A percentile compares a stretch with the other conserved stretches of the same genome.
phyloP scores from a whole-genome alignment of 2,329 filamentous ascomycete species.

The Pestalotiopsis sp. region DNA sequence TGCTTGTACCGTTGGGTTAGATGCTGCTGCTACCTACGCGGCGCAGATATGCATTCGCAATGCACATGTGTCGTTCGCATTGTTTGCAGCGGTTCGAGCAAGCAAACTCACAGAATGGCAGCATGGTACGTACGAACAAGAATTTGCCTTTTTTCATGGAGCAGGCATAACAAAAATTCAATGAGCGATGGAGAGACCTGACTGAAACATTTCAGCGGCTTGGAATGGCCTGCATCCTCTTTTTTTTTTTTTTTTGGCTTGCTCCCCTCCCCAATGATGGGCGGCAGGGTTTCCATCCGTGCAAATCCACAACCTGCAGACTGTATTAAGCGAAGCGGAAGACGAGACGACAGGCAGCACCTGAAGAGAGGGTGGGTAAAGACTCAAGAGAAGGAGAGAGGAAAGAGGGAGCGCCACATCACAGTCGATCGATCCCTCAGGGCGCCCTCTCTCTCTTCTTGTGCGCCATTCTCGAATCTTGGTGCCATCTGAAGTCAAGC shows the following conservation, averaged over 20 bases:
- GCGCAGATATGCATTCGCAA: no score
- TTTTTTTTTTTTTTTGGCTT: no score
- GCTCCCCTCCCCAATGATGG: not conserved
- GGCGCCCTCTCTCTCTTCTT: no score
- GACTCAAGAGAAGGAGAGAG: not conserved
- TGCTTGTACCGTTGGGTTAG: no score
- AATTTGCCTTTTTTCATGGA: not conserved
- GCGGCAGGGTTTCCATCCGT: not conserved
- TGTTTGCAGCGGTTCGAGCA: not conserved
- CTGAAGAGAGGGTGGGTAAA: no score
- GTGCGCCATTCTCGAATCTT: not conserved
- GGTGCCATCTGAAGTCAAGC: conserved; percentile 5
- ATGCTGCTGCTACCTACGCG: no score
- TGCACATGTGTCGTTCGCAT: no score
- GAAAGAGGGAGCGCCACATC: not conserved
- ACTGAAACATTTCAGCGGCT: conserved; percentile 9
- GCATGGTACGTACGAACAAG: no score
- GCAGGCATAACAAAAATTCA: not conserved
- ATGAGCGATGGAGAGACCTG: not conserved
- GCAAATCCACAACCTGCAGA: not conserved
- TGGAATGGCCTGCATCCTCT: conserved; percentile 2
- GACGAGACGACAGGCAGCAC: not conserved
- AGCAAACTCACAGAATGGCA: not conserved
- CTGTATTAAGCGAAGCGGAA: conserved; percentile 7
- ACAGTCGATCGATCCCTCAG: not conserved